Evolutionary conservation across 345 rosid species (phyloP).

Genomic region (Tarenaya hassleriana): DNA sequence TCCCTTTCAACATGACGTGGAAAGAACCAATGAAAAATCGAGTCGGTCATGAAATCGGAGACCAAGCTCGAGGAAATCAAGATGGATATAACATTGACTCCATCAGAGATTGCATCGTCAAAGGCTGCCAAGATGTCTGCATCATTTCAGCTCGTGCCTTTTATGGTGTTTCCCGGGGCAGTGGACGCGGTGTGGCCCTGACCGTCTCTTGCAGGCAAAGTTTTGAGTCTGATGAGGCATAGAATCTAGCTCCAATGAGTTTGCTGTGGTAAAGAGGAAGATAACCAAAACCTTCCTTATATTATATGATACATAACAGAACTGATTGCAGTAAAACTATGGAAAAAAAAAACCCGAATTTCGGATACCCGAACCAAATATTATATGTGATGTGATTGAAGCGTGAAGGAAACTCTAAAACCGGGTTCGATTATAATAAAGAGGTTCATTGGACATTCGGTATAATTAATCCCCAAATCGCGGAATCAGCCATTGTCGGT

Average conservation of each 20-base stretch:
- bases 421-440: too few species aligned
- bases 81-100: slow-evolving; percentile 23
- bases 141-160: slow-evolving; percentile 4
- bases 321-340: too few species aligned
- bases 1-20: slow-evolving; percentile 39
- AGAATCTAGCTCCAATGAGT: slow-evolving; percentile 28
- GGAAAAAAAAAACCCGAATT: too few species aligned
- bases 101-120: slow-evolving; percentile 28
- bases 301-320: background rate
- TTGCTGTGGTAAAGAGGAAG: slow-evolving; percentile 18
- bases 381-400: too few species aligned
- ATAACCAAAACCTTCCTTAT: slow-evolving; percentile 1
- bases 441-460: too few species aligned
- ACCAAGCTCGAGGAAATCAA: background rate
- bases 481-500: too few species aligned
- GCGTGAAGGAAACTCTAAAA: too few species aligned
- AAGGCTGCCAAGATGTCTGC: slow-evolving; percentile 19
- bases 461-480: too few species aligned
- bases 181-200: slow-evolving; percentile 29
- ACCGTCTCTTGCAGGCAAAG: slow-evolving; percentile 20
- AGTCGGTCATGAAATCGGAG: background rate
- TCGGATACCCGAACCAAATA: too few species aligned
- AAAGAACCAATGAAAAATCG: slow-evolving; percentile 35
- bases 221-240: background rate
- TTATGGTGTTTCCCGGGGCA: slow-evolving; percentile 15